Evolutionary conservation across 768 basidiomycete genomes (phyloP), one percentile per base, ranked within the genome.

Genomic region (Auricularia sp.): DNA sequence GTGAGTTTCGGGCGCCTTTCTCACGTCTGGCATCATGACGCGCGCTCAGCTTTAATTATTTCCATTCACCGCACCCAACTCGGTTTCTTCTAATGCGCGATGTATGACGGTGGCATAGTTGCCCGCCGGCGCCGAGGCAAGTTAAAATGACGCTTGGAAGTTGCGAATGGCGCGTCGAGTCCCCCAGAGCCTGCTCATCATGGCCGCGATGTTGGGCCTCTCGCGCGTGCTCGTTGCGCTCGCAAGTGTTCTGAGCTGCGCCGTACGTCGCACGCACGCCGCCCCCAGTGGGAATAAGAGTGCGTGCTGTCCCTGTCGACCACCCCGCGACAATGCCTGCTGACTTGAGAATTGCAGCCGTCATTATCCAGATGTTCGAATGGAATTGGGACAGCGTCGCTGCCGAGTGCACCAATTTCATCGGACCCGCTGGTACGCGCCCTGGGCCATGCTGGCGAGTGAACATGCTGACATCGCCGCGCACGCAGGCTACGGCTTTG

Each of bases 301-400:
- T 59, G 34, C 56, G 56, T 18, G 29, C 29, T 29, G 29, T 29
- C 29, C 1, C 29, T 29, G 29, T 29, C 29, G 29, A 29, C 29
- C 29, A 29, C 29, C 29, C 29, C 29, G 29, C 29, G 29, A 29
- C 29, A 29, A 29, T 29, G 29, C 29, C 29, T 29, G 29, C 29
- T 29, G 29, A 29, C 29, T 29, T 29, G 29, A 29, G 29, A 29
- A 29, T 29, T 63, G 24, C 64, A 71, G 75, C 72, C 2, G 85
- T 87, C 66, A 87, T 88, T 70, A 79, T 84, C 16, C 85, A 88
- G 73, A 83, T 89, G 82, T 89, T 88, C 69, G 80, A 87, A 70
- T 88, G 87, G 87, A 79, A 71, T 56, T 77, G 76, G 76, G 73
- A 74, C 65, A 78, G 83, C 66, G 70, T 89, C 58, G 86, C 85